These are phyloP conservation scores for Rubus idaeus DNA, from an alignment of 306 rosid genomes.

Conservation along the genomic window DNA sequence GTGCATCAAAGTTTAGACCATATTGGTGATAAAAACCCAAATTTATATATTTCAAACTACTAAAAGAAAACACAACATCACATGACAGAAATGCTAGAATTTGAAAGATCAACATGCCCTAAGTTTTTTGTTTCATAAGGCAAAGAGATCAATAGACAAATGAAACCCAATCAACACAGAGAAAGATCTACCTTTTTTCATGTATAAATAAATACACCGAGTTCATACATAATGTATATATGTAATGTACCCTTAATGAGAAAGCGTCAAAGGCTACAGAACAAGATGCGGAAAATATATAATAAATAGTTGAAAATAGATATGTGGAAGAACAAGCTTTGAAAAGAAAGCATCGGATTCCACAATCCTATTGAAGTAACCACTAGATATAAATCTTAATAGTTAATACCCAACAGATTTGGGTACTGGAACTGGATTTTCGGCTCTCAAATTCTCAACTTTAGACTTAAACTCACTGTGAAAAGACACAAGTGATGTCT, in stretches of 20 bases:
- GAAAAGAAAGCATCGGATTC: neutral
- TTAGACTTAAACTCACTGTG: conserved; percentile 57
- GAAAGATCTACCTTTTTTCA: neutral
- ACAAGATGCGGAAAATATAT: neutral
- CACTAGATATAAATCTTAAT: neutral
- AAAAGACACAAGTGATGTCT: conserved; percentile 55
- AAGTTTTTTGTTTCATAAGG: neutral
- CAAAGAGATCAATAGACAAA: neutral
- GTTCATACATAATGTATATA: neutral
- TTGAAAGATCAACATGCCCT: neutral
- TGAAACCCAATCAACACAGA: neutral
- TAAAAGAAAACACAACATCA: too few species aligned
- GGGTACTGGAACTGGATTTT: conserved; percentile 44
- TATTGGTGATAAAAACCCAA: too few species aligned
- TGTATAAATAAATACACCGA: neutral
- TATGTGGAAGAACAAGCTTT: neutral
- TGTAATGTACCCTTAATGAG: neutral
- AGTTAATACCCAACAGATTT: conserved; percentile 43
- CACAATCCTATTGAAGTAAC: neutral
- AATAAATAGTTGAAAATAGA: neutral
- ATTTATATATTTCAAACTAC: too few species aligned
- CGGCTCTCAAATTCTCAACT: conserved; percentile 48
- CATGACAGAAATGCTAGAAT: too few species aligned
- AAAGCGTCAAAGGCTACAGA: neutral
- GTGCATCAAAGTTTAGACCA: too few species aligned